Evolutionary conservation across 805 yeast species (phyloP), one percentile per base, ranked within the genome.

Genomic region (Saturnispora diversa): DNA sequence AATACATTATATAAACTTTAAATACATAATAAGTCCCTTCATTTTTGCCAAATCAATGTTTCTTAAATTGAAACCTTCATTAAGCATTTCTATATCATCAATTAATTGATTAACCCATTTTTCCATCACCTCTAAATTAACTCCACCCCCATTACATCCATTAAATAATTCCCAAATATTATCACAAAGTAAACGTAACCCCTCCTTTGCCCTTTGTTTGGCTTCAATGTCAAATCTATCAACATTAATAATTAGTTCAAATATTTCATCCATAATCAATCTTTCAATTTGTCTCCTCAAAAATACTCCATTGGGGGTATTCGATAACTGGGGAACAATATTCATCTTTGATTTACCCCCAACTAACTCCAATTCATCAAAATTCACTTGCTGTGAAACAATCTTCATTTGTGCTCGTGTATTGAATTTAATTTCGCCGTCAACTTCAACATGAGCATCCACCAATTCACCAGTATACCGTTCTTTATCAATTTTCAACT

Each of bases 251-350:
- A 59, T 48, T 6, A 31, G 31, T 3, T 40, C 22, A n/a, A 44
- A 39, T 8, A 64, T 35, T 1, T 51, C 45, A 6, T 50, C 41
- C 9, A 60, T 44, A 4, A 64, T 49, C 8, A 59, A 33, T 15
- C 62, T 37, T 43, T 68, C 70, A 4, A 65, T 59, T 40, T 63
- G 58, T 28, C 65, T 52, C 44, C 59, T 58, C 1, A 65, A 59
- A 43, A 56, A 61, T 1, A 52, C 38, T 0, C 59, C 58, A 47
- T 68, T 67, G 31, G 58, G 59, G 29, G 58, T 51, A 2, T 59
- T 53, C 2, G 70, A 57, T 22, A 64, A 46, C 12, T 50, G 45
- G 7, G 62, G 50, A 16, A 51, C 44, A 27, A 57, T 54, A 1
- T 33, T 39, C 16, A 39, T 32, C 26, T 27, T 36, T 11, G 39